Evolutionary conservation across 2,329 filamentous ascomycete genomes (phyloP).

Genomic region (Lasiodiplodia sp.): DNA sequence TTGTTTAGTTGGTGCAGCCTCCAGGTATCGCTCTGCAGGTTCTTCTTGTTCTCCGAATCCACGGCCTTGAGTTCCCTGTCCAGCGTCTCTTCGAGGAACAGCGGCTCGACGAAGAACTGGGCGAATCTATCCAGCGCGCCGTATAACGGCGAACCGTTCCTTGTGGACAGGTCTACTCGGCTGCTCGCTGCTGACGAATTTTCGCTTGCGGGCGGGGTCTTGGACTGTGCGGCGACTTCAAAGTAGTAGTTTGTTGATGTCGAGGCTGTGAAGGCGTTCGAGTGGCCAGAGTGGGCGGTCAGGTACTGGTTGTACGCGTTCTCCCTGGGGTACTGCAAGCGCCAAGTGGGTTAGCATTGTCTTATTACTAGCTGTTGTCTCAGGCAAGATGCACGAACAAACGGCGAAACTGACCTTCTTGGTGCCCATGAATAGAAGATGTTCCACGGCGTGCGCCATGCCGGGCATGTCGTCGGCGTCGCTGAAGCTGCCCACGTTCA

Average conservation of each 20-base stretch:
- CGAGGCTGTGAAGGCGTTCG: conserved; percentile 92
- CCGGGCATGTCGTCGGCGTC: conserved; percentile 90
- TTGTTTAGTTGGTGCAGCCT: conserved; percentile 87
- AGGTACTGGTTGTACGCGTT: conserved; percentile 97
- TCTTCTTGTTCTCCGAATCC: conserved; percentile 98
- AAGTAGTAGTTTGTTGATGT: conserved; percentile 99
- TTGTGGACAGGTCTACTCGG: conserved; percentile 45
- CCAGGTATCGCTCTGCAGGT: conserved; percentile 89
- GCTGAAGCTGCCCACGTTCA: conserved; percentile 95
- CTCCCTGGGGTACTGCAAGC: conserved; percentile 78
- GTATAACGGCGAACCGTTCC: conserved; percentile 68
- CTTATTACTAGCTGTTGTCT: conserved; percentile 2
- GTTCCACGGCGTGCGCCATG: conserved; percentile 95
- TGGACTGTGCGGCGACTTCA: conserved; percentile 83
- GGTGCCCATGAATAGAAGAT: conserved; percentile 97
- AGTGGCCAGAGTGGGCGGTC: conserved; percentile 85
- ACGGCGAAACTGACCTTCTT: conserved; percentile 70
- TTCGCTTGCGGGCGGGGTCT: conserved; percentile 60
- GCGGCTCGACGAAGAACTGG: conserved; percentile 88
- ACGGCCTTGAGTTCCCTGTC: conserved; percentile 89
- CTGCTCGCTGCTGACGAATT: conserved; percentile 47
- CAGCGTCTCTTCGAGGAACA: conserved; percentile 84
- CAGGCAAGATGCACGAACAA: background rate
- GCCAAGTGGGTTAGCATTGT: conserved; percentile 20
- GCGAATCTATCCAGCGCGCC: conserved; percentile 90